These are phyloP conservation scores for Coemansia sp. DNA, from an alignment of 192 early-diverging fungal species.

Conservation along the genomic window DNA sequence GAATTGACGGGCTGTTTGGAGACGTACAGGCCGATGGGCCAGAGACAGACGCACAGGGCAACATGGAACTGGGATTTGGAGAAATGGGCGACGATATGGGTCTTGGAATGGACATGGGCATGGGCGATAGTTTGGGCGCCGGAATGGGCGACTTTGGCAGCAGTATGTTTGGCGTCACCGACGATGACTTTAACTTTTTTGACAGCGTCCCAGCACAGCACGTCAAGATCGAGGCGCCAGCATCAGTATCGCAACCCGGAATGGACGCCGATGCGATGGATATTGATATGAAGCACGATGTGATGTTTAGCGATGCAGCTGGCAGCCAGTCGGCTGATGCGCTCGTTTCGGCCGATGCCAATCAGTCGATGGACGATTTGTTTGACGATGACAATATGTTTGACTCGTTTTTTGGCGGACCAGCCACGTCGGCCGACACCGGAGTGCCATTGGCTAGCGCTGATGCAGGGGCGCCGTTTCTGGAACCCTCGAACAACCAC, in stretches of 20 bases:
- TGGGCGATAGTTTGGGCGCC: constrained; percentile 27
- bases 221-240: constrained; percentile 1
- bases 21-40: constrained; percentile 5
- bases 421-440: constrained; percentile 6
- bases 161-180: constrained; percentile 53
- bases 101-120: constrained; percentile 37
- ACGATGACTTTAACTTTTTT: constrained; percentile 54
- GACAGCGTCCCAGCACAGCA: constrained; percentile 43
- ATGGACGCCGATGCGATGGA: constrained; percentile 6
- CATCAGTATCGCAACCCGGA: not conserved
- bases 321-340: not conserved
- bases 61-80: constrained; percentile 16
- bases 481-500: not conserved
- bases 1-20: constrained; percentile 49
- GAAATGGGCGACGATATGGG: constrained; percentile 37
- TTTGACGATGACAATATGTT: constrained; percentile 49
- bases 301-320: not conserved
- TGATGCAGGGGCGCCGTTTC: not conserved
- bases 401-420: constrained; percentile 42
- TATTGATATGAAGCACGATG: constrained; percentile 7
- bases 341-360: not conserved
- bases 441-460: not conserved
- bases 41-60: constrained; percentile 10
- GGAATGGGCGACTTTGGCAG: constrained; percentile 36
- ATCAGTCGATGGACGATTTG: constrained; percentile 29